phyloP scores from a whole-genome alignment of 805 yeast species.

The Metschnikowia bowlesiae region DNA sequence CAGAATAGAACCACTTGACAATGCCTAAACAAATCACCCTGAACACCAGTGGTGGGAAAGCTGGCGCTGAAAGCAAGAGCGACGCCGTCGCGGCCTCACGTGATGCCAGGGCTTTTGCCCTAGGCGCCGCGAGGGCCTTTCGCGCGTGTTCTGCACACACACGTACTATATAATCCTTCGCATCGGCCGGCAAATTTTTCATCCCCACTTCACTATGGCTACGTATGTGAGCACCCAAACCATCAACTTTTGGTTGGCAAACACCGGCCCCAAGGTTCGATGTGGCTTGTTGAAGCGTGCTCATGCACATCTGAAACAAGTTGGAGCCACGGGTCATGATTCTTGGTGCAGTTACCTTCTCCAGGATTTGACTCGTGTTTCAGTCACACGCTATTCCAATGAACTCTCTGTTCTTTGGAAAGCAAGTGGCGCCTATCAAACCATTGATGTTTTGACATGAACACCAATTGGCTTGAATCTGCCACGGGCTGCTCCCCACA shows the following conservation, averaged over 20 bases:
- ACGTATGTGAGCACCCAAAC: constrained; percentile 26
- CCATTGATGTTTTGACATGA: not conserved
- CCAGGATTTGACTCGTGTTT: constrained; percentile 15
- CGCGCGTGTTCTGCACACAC: not conserved
- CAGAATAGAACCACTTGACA: no score
- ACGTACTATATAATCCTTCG: constrained; percentile 6
- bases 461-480: not conserved
- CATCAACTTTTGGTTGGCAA: constrained; percentile 15
- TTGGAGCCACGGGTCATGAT: constrained; percentile 5
- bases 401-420: constrained; percentile 9
- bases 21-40: no score
- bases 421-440: constrained; percentile 9
- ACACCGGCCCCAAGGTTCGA: constrained; percentile 15
- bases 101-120: constrained; percentile 2
- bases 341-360: not conserved
- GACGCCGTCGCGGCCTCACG: not conserved
- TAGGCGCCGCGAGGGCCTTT: not conserved
- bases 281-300: constrained; percentile 9
- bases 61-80: no score
- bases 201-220: constrained; percentile 25
- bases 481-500: not conserved
- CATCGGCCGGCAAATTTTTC: constrained; percentile 3
- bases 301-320: not conserved
- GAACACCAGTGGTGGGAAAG: no score
- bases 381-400: constrained; percentile 19